phyloP scores from a whole-genome alignment of 371 early-diverging fungal species.

The Basidiobolus meristosporus region DNA sequence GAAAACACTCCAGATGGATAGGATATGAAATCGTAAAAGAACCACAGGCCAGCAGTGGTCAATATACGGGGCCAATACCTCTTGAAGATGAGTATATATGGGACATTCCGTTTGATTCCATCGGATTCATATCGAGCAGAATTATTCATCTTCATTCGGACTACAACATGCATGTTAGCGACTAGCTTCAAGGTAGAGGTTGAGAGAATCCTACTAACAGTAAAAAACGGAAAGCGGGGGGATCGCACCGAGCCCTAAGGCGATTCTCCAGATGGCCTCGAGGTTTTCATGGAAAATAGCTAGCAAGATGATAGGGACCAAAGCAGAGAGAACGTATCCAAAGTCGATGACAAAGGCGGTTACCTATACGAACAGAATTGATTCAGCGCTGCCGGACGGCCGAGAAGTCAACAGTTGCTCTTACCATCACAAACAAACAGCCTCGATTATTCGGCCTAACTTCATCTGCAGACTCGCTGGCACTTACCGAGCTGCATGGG shows the following conservation, averaged over 20 bases:
- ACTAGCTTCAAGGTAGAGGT: too few species aligned
- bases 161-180: too few species aligned
- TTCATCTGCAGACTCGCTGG: constrained; percentile 35
- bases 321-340: constrained; percentile 32
- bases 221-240: constrained; percentile 33
- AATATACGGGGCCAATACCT: constrained; percentile 35
- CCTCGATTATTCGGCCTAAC: constrained; percentile 26
- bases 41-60: constrained; percentile 32
- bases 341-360: constrained; percentile 30
- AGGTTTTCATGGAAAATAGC: constrained; percentile 15
- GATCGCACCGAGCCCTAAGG: constrained; percentile 27
- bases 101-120: constrained; percentile 25
- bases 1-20: constrained; percentile 32
- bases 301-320: constrained; percentile 26
- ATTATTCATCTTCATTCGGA: constrained; percentile 31
- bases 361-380: constrained; percentile 8
- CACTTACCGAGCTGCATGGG: constrained; percentile 32
- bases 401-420: too few species aligned
- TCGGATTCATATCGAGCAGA: constrained; percentile 21
- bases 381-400: too few species aligned
- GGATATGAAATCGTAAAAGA: constrained; percentile 37
- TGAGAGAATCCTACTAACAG: constrained; percentile 2
- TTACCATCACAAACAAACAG: constrained; percentile 15
- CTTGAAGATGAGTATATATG: constrained; percentile 29
- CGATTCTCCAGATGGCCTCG: constrained; percentile 26